A percentile compares a stretch with the other conserved stretches of the same genome.
phyloP scores from a whole-genome alignment of 257 asterid species.

The Solanum microdontum region DNA sequence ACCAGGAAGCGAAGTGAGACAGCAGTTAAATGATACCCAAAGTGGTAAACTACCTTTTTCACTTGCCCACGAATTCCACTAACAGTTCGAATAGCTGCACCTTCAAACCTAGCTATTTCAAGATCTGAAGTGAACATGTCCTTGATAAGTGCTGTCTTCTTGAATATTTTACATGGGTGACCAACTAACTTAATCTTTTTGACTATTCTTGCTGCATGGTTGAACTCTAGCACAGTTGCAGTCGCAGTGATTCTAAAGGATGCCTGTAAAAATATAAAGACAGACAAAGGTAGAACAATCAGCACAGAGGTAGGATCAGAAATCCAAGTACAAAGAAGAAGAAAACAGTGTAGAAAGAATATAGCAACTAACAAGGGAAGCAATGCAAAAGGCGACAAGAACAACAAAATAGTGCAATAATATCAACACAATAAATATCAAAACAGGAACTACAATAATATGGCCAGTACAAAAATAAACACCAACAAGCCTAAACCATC shows the following conservation, averaged over 20 bases:
- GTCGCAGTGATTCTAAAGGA: conserved; percentile 91
- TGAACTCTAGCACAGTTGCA: conserved; percentile 84
- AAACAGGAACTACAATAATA: neutral
- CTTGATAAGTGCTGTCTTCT: conserved; percentile 88
- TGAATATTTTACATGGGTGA: conserved; percentile 74
- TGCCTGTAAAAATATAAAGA: conserved; percentile 32
- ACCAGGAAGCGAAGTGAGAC: neutral
- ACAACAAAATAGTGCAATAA: neutral
- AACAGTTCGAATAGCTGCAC: conserved; percentile 85
- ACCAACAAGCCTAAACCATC: neutral
- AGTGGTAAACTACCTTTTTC: conserved; percentile 56
- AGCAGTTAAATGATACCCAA: neutral
- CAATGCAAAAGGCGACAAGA: neutral
- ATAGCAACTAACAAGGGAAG: neutral
- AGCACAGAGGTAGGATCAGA: neutral
- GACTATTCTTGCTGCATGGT: conserved; percentile 76
- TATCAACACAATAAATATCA: neutral
- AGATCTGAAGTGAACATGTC: conserved; percentile 98
- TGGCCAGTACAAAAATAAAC: neutral
- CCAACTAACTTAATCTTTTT: conserved; percentile 94
- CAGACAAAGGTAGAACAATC: neutral
- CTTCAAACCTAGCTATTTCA: conserved; percentile 97
- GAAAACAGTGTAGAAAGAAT: neutral
- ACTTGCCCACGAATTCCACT: conserved; percentile 98
- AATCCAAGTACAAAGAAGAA: neutral